These are phyloP conservation scores for Curvularia spicifera DNA, from an alignment of 2,329 filamentous ascomycete genomes.

Conservation along the genomic window DNA sequence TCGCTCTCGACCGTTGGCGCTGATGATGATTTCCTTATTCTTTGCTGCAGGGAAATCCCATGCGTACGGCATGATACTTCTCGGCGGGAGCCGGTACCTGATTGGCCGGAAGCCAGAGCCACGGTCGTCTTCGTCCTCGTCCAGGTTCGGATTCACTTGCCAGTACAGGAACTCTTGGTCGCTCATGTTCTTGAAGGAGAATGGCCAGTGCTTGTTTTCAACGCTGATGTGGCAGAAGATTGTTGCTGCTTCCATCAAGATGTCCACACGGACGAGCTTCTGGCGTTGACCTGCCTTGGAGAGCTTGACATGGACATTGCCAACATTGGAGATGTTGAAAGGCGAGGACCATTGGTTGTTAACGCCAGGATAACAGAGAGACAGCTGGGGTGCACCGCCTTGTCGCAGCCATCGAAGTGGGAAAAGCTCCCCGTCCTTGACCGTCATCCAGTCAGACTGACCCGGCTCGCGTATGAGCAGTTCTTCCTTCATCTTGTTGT, in stretches of 20 bases:
- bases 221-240: slow-evolving; percentile 90
- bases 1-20: slow-evolving; percentile 77
- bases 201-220: slow-evolving; percentile 96
- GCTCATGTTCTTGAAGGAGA: slow-evolving; percentile 98
- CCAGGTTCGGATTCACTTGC: slow-evolving; percentile 89
- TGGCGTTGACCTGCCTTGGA: slow-evolving; percentile 90
- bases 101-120: slow-evolving; percentile 90
- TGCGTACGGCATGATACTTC: slow-evolving; percentile 99
- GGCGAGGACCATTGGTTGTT: slow-evolving; percentile 98
- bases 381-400: slow-evolving; percentile 83
- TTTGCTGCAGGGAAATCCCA: slow-evolving; percentile 99
- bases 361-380: slow-evolving; percentile 88
- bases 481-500: slow-evolving; percentile 89
- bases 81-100: slow-evolving; percentile 85
- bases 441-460: slow-evolving; percentile 80
- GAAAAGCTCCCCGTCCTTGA: slow-evolving; percentile 79
- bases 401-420: slow-evolving; percentile 91
- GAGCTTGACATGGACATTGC: slow-evolving; percentile 90
- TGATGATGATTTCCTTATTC: slow-evolving; percentile 88
- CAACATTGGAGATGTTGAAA: slow-evolving; percentile 95
- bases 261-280: slow-evolving; percentile 82
- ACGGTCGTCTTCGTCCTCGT: slow-evolving; percentile 85
- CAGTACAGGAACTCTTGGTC: slow-evolving; percentile 96
- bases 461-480: slow-evolving; percentile 90
- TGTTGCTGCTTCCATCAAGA: slow-evolving; percentile 90